phyloP scores from a whole-genome alignment of 2,329 filamentous ascomycete genomes.

The Dothideomycetidae sp. region DNA sequence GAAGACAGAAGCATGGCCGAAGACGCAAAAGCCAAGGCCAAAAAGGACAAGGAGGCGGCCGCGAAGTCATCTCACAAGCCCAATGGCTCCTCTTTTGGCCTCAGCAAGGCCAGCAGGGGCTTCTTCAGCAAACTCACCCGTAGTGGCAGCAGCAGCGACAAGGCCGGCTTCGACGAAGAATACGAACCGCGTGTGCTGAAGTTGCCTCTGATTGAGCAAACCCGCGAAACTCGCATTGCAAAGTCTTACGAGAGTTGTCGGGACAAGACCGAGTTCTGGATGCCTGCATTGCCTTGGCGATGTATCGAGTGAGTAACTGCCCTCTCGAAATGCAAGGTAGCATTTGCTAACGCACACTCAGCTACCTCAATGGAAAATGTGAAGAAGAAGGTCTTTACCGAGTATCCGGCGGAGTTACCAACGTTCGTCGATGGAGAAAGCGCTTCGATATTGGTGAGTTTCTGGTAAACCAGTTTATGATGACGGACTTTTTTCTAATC shows the following conservation, averaged over 20 bases:
- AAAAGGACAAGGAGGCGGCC: slow-evolving; percentile 11
- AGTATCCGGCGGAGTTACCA: slow-evolving; percentile 76
- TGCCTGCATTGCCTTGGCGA: slow-evolving; percentile 89
- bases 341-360: too few relatives aligned
- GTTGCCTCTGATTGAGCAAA: slow-evolving; percentile 72
- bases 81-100: slow-evolving; percentile 20
- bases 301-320: slow-evolving; percentile 66
- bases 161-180: slow-evolving; percentile 53
- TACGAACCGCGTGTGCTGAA: slow-evolving; percentile 80
- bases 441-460: slow-evolving; percentile 67
- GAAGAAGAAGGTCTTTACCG: slow-evolving; percentile 90
- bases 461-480: too few relatives aligned
- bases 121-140: slow-evolving; percentile 66
- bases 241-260: slow-evolving; percentile 74
- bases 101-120: slow-evolving; percentile 56
- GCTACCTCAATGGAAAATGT: slow-evolving; percentile 85
- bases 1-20: slow-evolving; percentile 44
- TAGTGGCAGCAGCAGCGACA: slow-evolving; percentile 57
- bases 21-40: slow-evolving; percentile 8
- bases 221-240: slow-evolving; percentile 78
- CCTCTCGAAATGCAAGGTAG: too few relatives aligned
- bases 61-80: slow-evolving; percentile 6
- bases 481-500: neutral
- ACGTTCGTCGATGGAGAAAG: slow-evolving; percentile 87
- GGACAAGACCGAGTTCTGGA: slow-evolving; percentile 98